phyloP scores from a whole-genome alignment of 2,329 filamentous ascomycete species.

The Penicillium concentricum region DNA sequence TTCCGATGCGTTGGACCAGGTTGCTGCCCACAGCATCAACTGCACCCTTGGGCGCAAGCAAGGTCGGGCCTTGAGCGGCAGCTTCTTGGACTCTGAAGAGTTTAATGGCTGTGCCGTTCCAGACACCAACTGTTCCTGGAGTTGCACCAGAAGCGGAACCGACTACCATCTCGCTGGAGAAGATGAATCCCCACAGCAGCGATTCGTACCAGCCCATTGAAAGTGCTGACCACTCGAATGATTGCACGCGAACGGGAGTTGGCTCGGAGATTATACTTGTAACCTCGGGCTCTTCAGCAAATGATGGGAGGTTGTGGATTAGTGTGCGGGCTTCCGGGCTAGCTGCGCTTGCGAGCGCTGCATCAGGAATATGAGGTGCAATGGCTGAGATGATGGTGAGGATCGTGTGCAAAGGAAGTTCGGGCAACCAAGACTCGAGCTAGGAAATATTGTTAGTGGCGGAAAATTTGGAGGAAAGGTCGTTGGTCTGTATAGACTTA shows the following conservation, averaged over 20 bases:
- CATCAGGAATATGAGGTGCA: constrained; percentile 50
- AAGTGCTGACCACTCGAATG: constrained; percentile 90
- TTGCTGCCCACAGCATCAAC: constrained; percentile 92
- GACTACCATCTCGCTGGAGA: constrained; percentile 79
- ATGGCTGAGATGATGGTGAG: constrained; percentile 69
- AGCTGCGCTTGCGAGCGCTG: constrained; percentile 44
- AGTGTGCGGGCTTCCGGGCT: constrained; percentile 43
- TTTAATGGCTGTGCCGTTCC: constrained; percentile 86
- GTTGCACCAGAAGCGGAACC: constrained; percentile 49
- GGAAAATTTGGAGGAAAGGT: not conserved
- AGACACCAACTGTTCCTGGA: constrained; percentile 85
- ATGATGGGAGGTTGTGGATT: constrained; percentile 44
- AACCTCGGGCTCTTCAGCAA: constrained; percentile 56
- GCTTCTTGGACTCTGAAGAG: constrained; percentile 89
- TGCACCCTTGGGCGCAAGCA: constrained; percentile 82
- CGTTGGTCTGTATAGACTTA: constrained; percentile 33
- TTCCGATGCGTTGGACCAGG: constrained; percentile 81
- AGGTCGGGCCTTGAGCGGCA: constrained; percentile 72
- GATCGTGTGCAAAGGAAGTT: constrained; percentile 83
- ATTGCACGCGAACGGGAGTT: constrained; percentile 72
- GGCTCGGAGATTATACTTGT: constrained; percentile 68
- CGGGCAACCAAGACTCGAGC: constrained; percentile 93
- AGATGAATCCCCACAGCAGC: constrained; percentile 89
- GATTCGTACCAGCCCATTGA: constrained; percentile 95
- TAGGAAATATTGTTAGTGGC: constrained; percentile 29